These are phyloP conservation scores for Penicillium coprophilum DNA, from an alignment of 495 filamentous ascomycete species.

Conservation along the genomic window DNA sequence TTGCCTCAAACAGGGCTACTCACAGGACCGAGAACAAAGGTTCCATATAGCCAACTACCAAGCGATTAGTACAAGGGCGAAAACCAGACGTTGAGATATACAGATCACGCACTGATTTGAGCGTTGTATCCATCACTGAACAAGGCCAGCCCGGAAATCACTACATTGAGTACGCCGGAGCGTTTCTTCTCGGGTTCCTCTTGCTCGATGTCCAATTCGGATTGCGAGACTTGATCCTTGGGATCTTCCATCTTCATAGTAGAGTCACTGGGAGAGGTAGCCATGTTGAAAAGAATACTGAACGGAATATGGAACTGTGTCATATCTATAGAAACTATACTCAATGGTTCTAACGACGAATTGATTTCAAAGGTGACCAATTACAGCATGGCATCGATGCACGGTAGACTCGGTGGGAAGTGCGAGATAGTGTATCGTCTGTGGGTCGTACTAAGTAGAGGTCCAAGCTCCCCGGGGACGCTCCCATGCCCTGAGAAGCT, in stretches of 20 bases:
- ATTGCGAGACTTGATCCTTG: conserved; percentile 8
- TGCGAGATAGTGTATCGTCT: background rate
- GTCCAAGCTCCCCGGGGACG: too few relatives aligned
- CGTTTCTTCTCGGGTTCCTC: conserved; percentile 8
- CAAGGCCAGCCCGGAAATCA: conserved; percentile 39
- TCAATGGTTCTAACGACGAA: background rate
- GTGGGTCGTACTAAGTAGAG: too few relatives aligned
- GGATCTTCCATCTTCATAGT: conserved; percentile 14
- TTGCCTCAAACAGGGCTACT: conserved; percentile 5
- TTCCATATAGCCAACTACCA: conserved; percentile 42
- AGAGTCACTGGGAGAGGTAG: conserved; percentile 16
- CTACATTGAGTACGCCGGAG: conserved; percentile 32
- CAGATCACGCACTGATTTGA: conserved; percentile 30
- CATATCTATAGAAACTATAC: background rate
- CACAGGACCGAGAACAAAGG: conserved; percentile 39
- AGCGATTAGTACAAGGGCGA: background rate
- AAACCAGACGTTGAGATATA: background rate
- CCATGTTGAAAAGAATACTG: conserved; percentile 11
- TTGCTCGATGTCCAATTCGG: conserved; percentile 16
- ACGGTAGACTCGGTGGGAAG: conserved; percentile 10
- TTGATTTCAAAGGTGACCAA: background rate
- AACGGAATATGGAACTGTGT: too few relatives aligned
- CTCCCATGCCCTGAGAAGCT: too few relatives aligned
- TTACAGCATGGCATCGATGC: background rate
- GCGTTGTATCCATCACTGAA: conserved; percentile 48